phyloP scores from a whole-genome alignment of 2,329 filamentous ascomycete genomes.

The Leptographium wingfieldii region DNA sequence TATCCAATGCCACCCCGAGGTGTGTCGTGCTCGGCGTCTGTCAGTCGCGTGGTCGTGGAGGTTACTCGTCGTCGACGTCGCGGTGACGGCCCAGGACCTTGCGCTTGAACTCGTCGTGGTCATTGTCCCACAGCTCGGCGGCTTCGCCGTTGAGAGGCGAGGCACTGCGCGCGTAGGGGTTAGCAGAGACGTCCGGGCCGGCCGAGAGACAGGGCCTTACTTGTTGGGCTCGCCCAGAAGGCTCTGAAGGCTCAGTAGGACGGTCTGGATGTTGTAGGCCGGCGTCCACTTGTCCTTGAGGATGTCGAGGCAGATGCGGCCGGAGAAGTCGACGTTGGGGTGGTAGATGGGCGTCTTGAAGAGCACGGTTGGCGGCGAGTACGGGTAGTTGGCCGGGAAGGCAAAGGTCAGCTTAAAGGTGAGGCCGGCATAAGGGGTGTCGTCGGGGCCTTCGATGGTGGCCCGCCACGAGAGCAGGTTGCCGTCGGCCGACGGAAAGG shows the following conservation, averaged over 20 bases:
- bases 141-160: slow-evolving; percentile 94
- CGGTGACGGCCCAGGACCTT: slow-evolving; percentile 52
- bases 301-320: slow-evolving; percentile 93
- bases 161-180: slow-evolving; percentile 41
- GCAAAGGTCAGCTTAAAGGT: slow-evolving; percentile 85
- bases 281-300: slow-evolving; percentile 99
- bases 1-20: slow-evolving; percentile 5
- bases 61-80: slow-evolving; percentile 50
- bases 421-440: slow-evolving; percentile 80
- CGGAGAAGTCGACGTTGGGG: slow-evolving; percentile 95
- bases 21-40: background rate
- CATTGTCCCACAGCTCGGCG: slow-evolving; percentile 87
- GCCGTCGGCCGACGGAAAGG: slow-evolving; percentile 81
- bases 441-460: slow-evolving; percentile 81
- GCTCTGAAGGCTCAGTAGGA: slow-evolving; percentile 87
- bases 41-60: background rate
- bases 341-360: slow-evolving; percentile 99
- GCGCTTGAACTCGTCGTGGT: slow-evolving; percentile 76
- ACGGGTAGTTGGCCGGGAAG: slow-evolving; percentile 89
- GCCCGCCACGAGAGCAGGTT: slow-evolving; percentile 89
- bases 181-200: slow-evolving; percentile 6
- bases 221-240: slow-evolving; percentile 96
- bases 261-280: slow-evolving; percentile 90
- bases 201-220: slow-evolving; percentile 41
- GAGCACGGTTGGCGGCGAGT: slow-evolving; percentile 76